Base-by-base conservation (phyloP, 1,284 basidiomycete species). In the Malassezia brasiliensis region DNA sequence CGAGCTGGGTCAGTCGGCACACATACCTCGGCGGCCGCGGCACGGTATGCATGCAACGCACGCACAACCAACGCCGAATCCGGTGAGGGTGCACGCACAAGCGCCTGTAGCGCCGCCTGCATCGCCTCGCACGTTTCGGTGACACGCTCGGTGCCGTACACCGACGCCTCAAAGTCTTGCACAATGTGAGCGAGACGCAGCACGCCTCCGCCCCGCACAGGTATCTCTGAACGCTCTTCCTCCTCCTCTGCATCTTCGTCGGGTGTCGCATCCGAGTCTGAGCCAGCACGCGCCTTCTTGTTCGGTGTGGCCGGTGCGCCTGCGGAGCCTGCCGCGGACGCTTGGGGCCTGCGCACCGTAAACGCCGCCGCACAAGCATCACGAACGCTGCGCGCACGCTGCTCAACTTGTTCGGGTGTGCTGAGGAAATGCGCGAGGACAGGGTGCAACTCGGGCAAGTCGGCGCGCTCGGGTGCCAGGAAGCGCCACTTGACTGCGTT, bases 401-500 rank as follows among this genome's bases (percentile, higher is more conserved):
- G 81, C 38, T 79, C 79, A 32, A 39, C 54, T 2, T 14, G n/a
- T n/a, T 77, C 79, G 0, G 90, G 90, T 1, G 88, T 82, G 17
- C 87, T 77, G 67, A 94, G 83, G 75, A 87, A 96, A 66, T 87
- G 88, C 30, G 81, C 77, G 6, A 94, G 79, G 55, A 87, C 86
- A 0, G 84, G 85, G 73, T 93, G 88, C 0, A 89, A 88, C 0
- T 85, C 85, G 0, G 86, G 85, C 1, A 94, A 78, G 0, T 88
- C 87, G 52, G 87, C 79, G 2, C 77, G 78, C n/a, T 79, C 76
- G 9, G 90, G 78, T 67, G 91, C 86, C 1, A 82, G 77, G 7
- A 86, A 83, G 11, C 83, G 83, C 67, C 91, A 89, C 73, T 90
- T 87, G 62, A 91, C 83, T 3, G 90, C 90, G 77, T 94, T 88